These are phyloP conservation scores for Madurella fahalii DNA, from an alignment of 2,329 filamentous ascomycete genomes.

Conservation along the genomic window DNA sequence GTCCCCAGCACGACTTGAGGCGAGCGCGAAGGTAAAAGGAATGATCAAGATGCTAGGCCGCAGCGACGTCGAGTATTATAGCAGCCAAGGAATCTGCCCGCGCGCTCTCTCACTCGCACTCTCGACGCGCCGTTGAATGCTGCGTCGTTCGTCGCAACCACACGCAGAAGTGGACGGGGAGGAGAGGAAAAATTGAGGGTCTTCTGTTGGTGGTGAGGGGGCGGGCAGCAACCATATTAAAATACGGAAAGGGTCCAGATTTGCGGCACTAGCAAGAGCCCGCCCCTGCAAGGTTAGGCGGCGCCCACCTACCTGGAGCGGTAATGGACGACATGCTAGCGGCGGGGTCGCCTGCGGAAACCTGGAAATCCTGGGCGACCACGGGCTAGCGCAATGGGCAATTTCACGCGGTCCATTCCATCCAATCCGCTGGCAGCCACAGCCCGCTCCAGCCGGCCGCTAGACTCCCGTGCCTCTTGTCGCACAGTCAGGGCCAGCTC, in stretches of 20 bases:
- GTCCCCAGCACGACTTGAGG: slow-evolving; percentile 6
- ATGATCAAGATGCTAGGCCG: slow-evolving; percentile 1
- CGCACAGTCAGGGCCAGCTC: slow-evolving; percentile 15
- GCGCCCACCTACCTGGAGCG: slow-evolving; percentile 15
- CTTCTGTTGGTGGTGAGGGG: slow-evolving; percentile 22
- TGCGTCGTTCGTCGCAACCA: slow-evolving; percentile 21
- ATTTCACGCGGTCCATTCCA: slow-evolving; percentile 13
- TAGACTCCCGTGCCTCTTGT: background rate
- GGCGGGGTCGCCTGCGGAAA: slow-evolving; percentile 15
- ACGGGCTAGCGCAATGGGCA: slow-evolving; percentile 8
- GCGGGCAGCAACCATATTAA: slow-evolving; percentile 23
- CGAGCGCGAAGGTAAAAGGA: background rate
- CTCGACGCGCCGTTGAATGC: slow-evolving; percentile 17
- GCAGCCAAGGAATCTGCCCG: slow-evolving; percentile 3
- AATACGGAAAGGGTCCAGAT: slow-evolving; percentile 23
- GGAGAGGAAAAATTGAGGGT: slow-evolving; percentile 18
- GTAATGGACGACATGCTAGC: slow-evolving; percentile 16
- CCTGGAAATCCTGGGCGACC: slow-evolving; percentile 16
- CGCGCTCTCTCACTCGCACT: slow-evolving; percentile 13
- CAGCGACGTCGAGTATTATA: slow-evolving; percentile 4
- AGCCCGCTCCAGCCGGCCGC: slow-evolving; percentile 4
- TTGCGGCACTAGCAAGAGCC: slow-evolving; percentile 14
- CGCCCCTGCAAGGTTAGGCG: slow-evolving; percentile 16
- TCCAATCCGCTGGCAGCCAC: background rate
- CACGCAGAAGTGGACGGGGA: slow-evolving; percentile 7